Evolutionary conservation across 257 asterid species (phyloP), one percentile per base, ranked within the genome.

Genomic region (Gentiana dahurica): DNA sequence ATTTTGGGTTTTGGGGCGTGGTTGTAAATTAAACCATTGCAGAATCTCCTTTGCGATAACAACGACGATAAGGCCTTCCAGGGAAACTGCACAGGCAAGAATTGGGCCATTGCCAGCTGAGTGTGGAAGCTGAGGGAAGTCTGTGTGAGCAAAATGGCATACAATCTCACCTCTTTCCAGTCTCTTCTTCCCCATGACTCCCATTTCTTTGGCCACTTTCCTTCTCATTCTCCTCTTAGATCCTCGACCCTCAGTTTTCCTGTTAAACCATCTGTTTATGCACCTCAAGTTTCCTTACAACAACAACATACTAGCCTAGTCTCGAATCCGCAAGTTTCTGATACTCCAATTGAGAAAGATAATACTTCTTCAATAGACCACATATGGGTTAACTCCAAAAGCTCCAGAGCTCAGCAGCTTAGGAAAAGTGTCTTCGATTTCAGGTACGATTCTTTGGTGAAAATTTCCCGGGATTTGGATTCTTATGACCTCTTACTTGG

Each of bases 301-400:
- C 79, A 76, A 55, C 71, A 34, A 44, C 24, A 24, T 24, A 24
- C 24, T 24, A 1, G 66, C 33, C 63, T 59, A 52, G 34, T 60
- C 53, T 53, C 71, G 13, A 61, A 43, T 47, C 35, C 71, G 6
- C 53, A 58, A 58, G 69, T 49, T 55, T 65, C 80, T 6, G 61
- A 69, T 53, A 32, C n/a, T 68, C 67, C 81, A 33, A 68, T 48
- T 58, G 78, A 41, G 13, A 73, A 70, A 41, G 2, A 68, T 9
- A 13, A 2, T 1, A 51, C 86, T 54, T 69, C 74, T 1, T 54
- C 93, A 11, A 86, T 81, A 52, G 59, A 79, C 53, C 43, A 62
- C 68, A 54, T 84, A 32, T 92, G 97, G 99, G 80, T 92, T 63
- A 88, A 92, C 56, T 97, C 97, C 56, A 83, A 71, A 44, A 85